Conservation (phyloP, 1,284 basidiomycete species). For the Flammula alnicola region DNA sequence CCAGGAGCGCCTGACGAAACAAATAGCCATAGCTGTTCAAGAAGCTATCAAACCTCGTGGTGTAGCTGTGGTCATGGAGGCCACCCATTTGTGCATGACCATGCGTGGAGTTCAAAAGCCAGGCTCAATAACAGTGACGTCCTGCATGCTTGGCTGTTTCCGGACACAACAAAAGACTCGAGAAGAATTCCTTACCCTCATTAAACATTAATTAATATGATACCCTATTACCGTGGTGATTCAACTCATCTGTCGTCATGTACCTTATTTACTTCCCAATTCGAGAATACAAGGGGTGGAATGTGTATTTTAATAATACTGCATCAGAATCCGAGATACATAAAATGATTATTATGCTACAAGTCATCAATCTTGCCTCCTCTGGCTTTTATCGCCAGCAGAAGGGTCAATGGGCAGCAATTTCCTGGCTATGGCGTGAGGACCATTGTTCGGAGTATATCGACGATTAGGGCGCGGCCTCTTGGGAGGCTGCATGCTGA, state of each 20-base stretch:
- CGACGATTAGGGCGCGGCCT: slow-evolving; percentile 45
- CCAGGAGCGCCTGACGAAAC: slow-evolving; percentile 97
- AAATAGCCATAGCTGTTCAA: slow-evolving; percentile 96
- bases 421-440: slow-evolving; percentile 56
- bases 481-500: slow-evolving; percentile 42
- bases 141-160: slow-evolving; percentile 99
- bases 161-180: slow-evolving; percentile 96
- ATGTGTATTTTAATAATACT: slow-evolving; percentile 17
- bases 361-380: slow-evolving; percentile 51
- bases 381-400: slow-evolving; percentile 56
- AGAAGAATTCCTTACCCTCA: slow-evolving; percentile 90
- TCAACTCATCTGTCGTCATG: slow-evolving; percentile 19
- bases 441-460: slow-evolving; percentile 22
- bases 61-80: slow-evolving; percentile 99
- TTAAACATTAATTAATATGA: slow-evolving; percentile 54
- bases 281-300: slow-evolving; percentile 3
- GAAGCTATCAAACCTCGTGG: slow-evolving; percentile 97
- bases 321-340: slow-evolving; percentile 7
- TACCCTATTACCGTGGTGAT: slow-evolving; percentile 22
- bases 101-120: slow-evolving; percentile 99
- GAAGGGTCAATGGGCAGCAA: slow-evolving; percentile 63
- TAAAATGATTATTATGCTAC: slow-evolving; percentile 16
- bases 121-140: slow-evolving; percentile 93
- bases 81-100: slow-evolving; percentile 98
- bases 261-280: slow-evolving; percentile 19